Percentiles rank a stretch among this genome's conserved stretches.
phyloP scores from a whole-genome alignment of 1,284 basidiomycete genomes.

The Pascua sp. region DNA sequence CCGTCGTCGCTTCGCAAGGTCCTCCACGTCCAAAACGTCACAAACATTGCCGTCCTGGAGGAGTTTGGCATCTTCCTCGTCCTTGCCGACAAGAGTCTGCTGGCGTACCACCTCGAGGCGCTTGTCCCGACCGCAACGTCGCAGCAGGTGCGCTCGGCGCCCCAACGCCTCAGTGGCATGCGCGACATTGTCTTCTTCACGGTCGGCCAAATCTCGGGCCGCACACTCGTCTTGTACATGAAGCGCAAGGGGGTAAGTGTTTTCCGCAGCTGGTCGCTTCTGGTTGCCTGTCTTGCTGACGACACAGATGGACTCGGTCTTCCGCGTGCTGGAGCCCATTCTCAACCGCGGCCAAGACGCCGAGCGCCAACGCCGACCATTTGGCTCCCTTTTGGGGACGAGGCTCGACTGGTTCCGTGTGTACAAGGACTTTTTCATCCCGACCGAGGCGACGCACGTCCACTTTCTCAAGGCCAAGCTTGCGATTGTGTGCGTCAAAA shows the following conservation, averaged over 20 bases:
- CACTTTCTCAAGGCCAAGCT: conserved; percentile 89
- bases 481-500: conserved; percentile 84
- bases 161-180: conserved; percentile 79
- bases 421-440: conserved; percentile 89
- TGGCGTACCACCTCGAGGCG: conserved; percentile 91
- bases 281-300: neutral
- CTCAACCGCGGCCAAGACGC: conserved; percentile 76
- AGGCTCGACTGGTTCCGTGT: conserved; percentile 88
- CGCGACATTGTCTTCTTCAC: conserved; percentile 91
- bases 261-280: too few relatives aligned
- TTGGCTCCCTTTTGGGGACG: conserved; percentile 70
- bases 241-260: conserved; percentile 69
- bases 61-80: conserved; percentile 95
- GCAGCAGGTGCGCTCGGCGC: conserved; percentile 49
- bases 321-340: conserved; percentile 89
- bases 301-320: conserved; percentile 68
- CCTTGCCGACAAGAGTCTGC: conserved; percentile 65
- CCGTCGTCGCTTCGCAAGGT: conserved; percentile 82
- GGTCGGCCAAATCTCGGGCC: conserved; percentile 76
- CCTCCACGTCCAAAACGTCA: conserved; percentile 81
- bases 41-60: conserved; percentile 89
- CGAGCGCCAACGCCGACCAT: conserved; percentile 55
- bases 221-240: conserved; percentile 90
- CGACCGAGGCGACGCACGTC: conserved; percentile 80
- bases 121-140: conserved; percentile 71